Evolutionary conservation across 2,329 filamentous ascomycete species (phyloP), one percentile per base, ranked within the genome.

Genomic region (Cladosporium colombiae): DNA sequence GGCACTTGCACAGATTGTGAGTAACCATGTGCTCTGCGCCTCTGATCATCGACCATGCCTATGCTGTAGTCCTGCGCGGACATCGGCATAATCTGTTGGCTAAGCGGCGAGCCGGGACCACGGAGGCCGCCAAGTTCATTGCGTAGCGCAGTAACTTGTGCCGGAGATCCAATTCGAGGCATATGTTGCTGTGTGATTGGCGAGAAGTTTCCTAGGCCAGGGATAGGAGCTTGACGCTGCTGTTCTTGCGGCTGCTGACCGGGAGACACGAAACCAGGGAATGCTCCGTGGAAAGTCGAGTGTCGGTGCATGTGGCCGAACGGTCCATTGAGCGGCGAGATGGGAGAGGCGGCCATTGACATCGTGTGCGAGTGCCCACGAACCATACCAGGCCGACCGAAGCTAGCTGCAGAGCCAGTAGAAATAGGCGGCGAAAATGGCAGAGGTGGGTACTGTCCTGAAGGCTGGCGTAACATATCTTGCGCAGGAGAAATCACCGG

Each of bases 351-450:
- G 2, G 87, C 84, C 50, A 90, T 84, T 11, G 90, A 88, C 37
- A 75, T 90, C 80, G 61, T 87, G 55, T 89, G 75, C n/a, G 76
- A 76, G 56, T 78, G 76, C 7, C 76, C 75, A 29, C 75, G 73
- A 50, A 72, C 60, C 66, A 74, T 72, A 5, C 68, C 68, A 31
- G 74, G 74, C 7, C 74, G 70, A 10, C 73, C 78, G 37, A 82
- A 90, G 79, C 91, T 94, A 35, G 86, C 88, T 14, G 89, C 90
- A 33, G 93, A 96, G 0, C 88, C 89, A 0, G 92, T 88, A 23
- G 91, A 91, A 29, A 96, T 80, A 0, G 93, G 92, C 11, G 94
- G 93, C 25, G 93, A 96, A 74, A 94, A 93, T 5, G 92, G 88
- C 60, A 94, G 81, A 7, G 89, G 85, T 5, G 91, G 90, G 74